Evolutionary conservation across 2,329 filamentous ascomycete species (phyloP).

Genomic region (Phialemonium atrogriseum): DNA sequence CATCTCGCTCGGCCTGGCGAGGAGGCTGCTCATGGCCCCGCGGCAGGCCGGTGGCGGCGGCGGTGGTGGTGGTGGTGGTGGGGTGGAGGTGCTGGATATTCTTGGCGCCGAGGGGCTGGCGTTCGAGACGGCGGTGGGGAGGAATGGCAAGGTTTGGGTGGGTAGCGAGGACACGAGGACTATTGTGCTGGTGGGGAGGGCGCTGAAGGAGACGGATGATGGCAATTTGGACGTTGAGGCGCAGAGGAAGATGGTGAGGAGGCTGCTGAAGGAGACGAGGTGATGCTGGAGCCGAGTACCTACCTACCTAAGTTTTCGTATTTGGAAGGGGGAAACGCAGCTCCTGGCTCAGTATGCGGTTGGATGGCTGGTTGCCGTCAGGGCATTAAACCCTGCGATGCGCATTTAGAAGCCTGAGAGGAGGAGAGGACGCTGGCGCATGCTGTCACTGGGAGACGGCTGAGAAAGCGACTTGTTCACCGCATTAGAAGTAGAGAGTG

Average conservation of each 20-base stretch:
- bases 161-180: conserved; percentile 67
- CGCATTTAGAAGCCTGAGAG: too few relatives aligned
- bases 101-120: conserved; percentile 67
- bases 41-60: conserved; percentile 52
- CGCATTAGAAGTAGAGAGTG: too few relatives aligned
- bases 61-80: too few relatives aligned
- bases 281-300: conserved; percentile 26
- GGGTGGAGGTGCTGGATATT: conserved; percentile 71
- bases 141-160: conserved; percentile 91
- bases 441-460: too few relatives aligned
- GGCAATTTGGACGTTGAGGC: conserved; percentile 52
- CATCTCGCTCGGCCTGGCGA: conserved; percentile 73
- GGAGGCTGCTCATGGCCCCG: conserved; percentile 61
- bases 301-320: too few relatives aligned
- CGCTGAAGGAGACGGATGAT: conserved; percentile 71
- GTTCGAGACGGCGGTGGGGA: conserved; percentile 89
- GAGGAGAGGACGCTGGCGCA: too few relatives aligned
- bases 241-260: conserved; percentile 63
- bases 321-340: too few relatives aligned
- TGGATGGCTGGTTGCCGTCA: too few relatives aligned
- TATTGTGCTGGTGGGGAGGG: conserved; percentile 70
- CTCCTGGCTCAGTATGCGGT: too few relatives aligned
- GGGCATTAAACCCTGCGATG: too few relatives aligned
- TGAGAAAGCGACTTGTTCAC: too few relatives aligned
- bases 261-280: conserved; percentile 51